Conservation (phyloP, 2,329 filamentous ascomycete genomes). For the Calonectria pseudoreteaudii region DNA sequence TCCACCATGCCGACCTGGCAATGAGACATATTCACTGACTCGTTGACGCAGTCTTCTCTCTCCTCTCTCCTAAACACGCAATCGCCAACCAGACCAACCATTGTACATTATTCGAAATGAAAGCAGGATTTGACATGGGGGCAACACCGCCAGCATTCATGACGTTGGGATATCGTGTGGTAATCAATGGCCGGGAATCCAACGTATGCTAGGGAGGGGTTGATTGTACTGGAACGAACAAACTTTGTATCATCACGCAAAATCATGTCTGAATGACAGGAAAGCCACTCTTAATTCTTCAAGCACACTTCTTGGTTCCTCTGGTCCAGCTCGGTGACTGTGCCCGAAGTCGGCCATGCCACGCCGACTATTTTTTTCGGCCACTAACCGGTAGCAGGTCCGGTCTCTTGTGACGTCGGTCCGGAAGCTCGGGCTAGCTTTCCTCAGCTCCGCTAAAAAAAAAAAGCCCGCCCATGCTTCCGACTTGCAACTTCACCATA, state of each 20-base stretch:
- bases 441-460: slow-evolving; percentile 21
- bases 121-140: slow-evolving; percentile 14
- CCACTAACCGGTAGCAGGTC: slow-evolving; percentile 8
- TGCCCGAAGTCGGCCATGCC: slow-evolving; percentile 21
- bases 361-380: background rate
- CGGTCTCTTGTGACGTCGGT: slow-evolving; percentile 29
- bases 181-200: slow-evolving; percentile 32
- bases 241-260: slow-evolving; percentile 41
- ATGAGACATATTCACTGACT: background rate
- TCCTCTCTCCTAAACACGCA: slow-evolving; percentile 67
- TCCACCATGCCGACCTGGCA: background rate
- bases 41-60: slow-evolving; percentile 67
- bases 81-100: slow-evolving; percentile 22
- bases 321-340: background rate
- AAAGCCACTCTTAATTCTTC: slow-evolving; percentile 40
- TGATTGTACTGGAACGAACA: slow-evolving; percentile 37
- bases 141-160: slow-evolving; percentile 38
- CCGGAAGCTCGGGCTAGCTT: slow-evolving; percentile 25
- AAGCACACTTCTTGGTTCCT: background rate
- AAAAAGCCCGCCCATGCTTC: slow-evolving; percentile 6
- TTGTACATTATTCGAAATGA: slow-evolving; percentile 42
- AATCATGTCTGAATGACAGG: slow-evolving; percentile 30
- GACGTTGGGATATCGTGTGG: slow-evolving; percentile 40
- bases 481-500: background rate
- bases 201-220: slow-evolving; percentile 34